These are phyloP conservation scores for Picea glauca DNA, from an alignment of 75 land plant genomes.

Conservation along the genomic window DNA sequence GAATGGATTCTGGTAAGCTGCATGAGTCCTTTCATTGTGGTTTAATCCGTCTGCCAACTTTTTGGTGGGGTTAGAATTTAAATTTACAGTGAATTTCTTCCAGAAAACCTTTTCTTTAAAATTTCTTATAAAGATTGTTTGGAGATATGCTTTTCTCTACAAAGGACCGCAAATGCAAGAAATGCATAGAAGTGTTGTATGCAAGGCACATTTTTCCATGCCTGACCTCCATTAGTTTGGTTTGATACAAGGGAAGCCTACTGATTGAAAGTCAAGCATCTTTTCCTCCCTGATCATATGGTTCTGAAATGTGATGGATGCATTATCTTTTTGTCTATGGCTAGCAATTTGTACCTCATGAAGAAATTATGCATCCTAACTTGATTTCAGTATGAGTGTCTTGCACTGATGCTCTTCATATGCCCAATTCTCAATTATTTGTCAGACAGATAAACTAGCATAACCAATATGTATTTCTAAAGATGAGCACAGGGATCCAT, in stretches of 20 bases:
- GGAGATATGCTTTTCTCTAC: neutral
- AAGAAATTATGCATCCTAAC: neutral
- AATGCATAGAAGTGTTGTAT: neutral
- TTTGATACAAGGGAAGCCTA: neutral
- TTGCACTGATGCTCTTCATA: neutral
- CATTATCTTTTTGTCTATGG: neutral
- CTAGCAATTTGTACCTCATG: neutral
- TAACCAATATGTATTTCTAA: neutral
- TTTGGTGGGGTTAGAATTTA: neutral
- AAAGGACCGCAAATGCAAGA: neutral
- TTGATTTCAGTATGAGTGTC: neutral
- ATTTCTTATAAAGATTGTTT: neutral
- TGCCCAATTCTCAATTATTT: too few species aligned
- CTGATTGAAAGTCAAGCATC: neutral
- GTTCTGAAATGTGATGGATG: neutral
- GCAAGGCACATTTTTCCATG: neutral
- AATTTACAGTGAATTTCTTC: too few species aligned
- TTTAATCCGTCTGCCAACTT: neutral
- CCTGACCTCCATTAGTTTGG: neutral
- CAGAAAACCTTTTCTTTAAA: neutral
- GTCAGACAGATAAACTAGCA: neutral
- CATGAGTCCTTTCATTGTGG: neutral
- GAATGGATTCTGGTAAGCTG: conserved; percentile 81
- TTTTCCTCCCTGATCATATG: neutral
- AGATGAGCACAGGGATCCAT: neutral